Base-by-base conservation (phyloP, 768 basidiomycete genomes). In the Rhodosporidiobolus sp. region DNA sequence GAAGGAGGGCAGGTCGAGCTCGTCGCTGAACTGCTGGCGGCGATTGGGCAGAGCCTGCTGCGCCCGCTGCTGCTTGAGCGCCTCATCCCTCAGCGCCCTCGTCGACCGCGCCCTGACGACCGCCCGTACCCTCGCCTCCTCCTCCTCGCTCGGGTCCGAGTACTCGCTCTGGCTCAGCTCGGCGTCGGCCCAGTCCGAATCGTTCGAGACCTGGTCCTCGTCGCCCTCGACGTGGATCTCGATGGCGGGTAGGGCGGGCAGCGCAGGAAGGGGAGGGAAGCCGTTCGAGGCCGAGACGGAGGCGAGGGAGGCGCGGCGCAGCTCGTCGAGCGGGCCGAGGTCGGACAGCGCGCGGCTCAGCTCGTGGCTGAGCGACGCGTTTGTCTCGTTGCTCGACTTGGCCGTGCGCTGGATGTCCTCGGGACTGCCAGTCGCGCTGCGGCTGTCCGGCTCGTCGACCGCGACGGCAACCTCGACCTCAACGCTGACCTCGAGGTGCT, bases 91-190 rank as follows among this genome's bases (percentile, higher is more conserved):
- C 10, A 32, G 30, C 4, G 20, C 22, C 7, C 22, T n/a, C 0
- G 49, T 8, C 1, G 57, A 30, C 1, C 66, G 48, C 3, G 49
- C 49, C n/a, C 48, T 32, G 14, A 5, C 22, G 52, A 55, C 11
- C 9, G 49, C 67, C 2, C 67, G 32, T 4, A 3, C 28, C 24
- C 46, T 46, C 10, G 53, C 64, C 32, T 57, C 56, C 9, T 50
- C 63, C 48, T 65, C 64, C 19, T 65, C 70, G 30, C 43, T 48
- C 43, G 46, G 57, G 28, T 70, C 46, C 50, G 57, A 49, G 58
- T 54, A 54, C 63, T 70, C 65, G n/a, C 48, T 32, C 17, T 53
- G 54, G 38, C 38, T 46, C 12, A 53, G n/a, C 54, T 63, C 70
- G 45, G n/a, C 65, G 20, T 72, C 70, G 11, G n/a, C 61, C 17